These are phyloP conservation scores for Bombardia bombarda DNA, from an alignment of 495 filamentous ascomycete genomes.

Conservation along the genomic window DNA sequence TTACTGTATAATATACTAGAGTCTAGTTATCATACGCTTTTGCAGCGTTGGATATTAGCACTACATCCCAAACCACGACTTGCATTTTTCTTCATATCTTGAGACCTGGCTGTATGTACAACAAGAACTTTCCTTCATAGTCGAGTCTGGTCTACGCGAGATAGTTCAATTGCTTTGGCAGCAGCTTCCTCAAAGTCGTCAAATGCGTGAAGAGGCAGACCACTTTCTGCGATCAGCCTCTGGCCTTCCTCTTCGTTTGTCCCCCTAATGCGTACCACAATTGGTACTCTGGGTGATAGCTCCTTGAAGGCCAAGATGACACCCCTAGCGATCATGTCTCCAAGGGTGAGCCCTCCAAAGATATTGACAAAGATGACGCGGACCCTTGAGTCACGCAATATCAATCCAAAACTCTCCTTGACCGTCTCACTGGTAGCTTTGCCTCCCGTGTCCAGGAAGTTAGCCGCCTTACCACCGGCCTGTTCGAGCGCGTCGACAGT, in stretches of 20 bases:
- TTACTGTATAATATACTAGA: no score
- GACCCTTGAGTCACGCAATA: conserved; percentile 64
- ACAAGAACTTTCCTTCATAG: no score
- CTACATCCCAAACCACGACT: no score
- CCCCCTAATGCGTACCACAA: conserved; percentile 77
- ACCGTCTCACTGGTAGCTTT: conserved; percentile 86
- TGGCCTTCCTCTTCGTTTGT: conserved; percentile 74
- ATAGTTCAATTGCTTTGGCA: conserved; percentile 62
- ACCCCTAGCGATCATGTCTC: conserved; percentile 83
- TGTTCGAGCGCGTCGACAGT: conserved; percentile 70
- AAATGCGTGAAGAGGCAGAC: conserved; percentile 64
- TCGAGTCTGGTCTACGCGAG: no score
- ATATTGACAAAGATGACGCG: conserved; percentile 80
- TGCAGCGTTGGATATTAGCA: no score
- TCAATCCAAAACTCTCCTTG: conserved; percentile 62
- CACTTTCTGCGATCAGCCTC: conserved; percentile 69
- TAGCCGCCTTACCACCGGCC: conserved; percentile 58
- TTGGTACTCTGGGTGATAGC: conserved; percentile 59
- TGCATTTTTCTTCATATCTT: no score
- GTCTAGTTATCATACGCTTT: no score
- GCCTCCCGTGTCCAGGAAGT: conserved; percentile 86
- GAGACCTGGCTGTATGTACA: no score
- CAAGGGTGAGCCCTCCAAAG: conserved; percentile 79
- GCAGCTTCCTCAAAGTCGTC: conserved; percentile 79
- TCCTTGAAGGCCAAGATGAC: conserved; percentile 72